Conservation (phyloP, 495 filamentous ascomycete genomes). For the Annulohypoxylon bovei region DNA sequence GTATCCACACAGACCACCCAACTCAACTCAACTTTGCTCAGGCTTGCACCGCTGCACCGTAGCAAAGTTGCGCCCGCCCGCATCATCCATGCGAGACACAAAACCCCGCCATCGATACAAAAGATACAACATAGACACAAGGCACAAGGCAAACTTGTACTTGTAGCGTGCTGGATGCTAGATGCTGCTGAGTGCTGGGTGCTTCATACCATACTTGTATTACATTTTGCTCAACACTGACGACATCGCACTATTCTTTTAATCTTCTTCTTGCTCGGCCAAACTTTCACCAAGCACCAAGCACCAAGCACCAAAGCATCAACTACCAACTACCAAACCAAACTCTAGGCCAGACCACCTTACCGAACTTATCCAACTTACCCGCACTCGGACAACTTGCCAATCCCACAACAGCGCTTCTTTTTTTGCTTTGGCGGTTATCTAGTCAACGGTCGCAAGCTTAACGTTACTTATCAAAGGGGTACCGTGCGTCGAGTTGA, state of each 20-base stretch:
- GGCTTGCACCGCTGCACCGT: conserved; percentile 14
- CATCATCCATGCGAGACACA: conserved; percentile 38
- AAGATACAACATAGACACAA: conserved; percentile 19
- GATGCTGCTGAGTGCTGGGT: too few relatives aligned
- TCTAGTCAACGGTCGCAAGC: conserved; percentile 11
- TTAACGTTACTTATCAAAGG: conserved; percentile 5
- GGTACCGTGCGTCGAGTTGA: conserved; percentile 9
- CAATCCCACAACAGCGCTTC: conserved; percentile 8
- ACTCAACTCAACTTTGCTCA: background rate
- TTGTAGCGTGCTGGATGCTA: conserved; percentile 10
- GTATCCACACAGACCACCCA: background rate
- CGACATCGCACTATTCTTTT: conserved; percentile 38
- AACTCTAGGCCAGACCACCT: background rate
- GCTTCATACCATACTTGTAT: background rate
- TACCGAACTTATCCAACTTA: background rate
- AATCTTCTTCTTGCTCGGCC: conserved; percentile 9
- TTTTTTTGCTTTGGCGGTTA: conserved; percentile 10
- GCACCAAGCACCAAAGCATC: background rate
- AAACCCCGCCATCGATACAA: conserved; percentile 42
- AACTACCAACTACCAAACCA: background rate
- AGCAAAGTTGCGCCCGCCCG: conserved; percentile 27
- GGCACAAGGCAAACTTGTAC: conserved; percentile 32
- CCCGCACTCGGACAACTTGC: conserved; percentile 9
- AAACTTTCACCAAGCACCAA: background rate
- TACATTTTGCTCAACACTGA: conserved; percentile 33